A percentile compares a stretch with the other conserved stretches of the same genome.
These are phyloP conservation scores for Hypholoma sublateritium DNA, from an alignment of 768 basidiomycete species.

Conservation along the genomic window DNA sequence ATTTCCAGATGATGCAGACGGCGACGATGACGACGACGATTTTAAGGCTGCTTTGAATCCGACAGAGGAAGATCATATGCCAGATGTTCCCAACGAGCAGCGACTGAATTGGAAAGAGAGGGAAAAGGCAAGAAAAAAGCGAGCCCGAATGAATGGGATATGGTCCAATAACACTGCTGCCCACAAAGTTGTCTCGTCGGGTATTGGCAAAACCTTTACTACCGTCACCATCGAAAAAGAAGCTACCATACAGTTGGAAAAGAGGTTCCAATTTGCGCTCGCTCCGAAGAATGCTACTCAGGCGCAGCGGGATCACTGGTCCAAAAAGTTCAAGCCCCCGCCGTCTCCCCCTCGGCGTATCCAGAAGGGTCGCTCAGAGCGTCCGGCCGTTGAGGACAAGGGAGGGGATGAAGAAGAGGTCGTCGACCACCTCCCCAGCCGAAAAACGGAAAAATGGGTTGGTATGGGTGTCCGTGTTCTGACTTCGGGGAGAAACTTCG, in stretches of 20 bases:
- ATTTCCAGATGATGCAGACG: not conserved
- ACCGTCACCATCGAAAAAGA: slow-evolving; percentile 47
- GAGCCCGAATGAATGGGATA: slow-evolving; percentile 27
- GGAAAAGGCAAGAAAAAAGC: slow-evolving; percentile 26
- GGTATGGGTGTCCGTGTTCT: slow-evolving; percentile 57
- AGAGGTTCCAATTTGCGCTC: slow-evolving; percentile 35
- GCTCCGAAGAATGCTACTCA: slow-evolving; percentile 12
- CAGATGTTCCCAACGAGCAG: slow-evolving; percentile 13
- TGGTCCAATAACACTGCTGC: slow-evolving; percentile 37
- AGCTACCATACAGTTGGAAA: slow-evolving; percentile 9
- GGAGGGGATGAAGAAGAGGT: not conserved
- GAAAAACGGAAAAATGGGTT: slow-evolving; percentile 10
- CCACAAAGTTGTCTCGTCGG: slow-evolving; percentile 36
- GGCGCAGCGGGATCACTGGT: slow-evolving; percentile 4
- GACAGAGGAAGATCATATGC: not conserved
- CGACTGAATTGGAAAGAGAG: slow-evolving; percentile 25
- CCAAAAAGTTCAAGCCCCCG: not conserved
- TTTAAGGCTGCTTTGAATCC: slow-evolving; percentile 24
- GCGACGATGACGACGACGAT: slow-evolving; percentile 46
- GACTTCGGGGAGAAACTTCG: slow-evolving; percentile 53
- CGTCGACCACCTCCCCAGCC: not conserved
- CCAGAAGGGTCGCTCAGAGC: not conserved
- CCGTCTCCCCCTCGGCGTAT: not conserved
- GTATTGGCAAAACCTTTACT: slow-evolving; percentile 27
- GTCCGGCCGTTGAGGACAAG: not conserved